phyloP scores from a whole-genome alignment of 1,284 basidiomycete genomes.

The Coriolopsis trogii region DNA sequence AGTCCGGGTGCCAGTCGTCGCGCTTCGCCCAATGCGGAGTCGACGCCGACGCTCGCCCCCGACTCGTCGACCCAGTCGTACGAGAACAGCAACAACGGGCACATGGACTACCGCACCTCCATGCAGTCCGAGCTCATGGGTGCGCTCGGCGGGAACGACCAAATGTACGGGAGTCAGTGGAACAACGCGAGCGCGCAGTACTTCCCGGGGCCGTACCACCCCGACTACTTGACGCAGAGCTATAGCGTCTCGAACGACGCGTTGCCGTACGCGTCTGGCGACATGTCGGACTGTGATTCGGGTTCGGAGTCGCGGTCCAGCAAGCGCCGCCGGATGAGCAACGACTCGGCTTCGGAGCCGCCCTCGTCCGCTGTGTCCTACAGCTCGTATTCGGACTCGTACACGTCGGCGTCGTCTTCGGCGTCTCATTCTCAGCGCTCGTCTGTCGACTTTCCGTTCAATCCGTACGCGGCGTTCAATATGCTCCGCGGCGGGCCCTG shows the following conservation, averaged over 20 bases:
- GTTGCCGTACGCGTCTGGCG: constrained; percentile 48
- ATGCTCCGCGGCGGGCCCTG: constrained; percentile 61
- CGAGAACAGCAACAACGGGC: constrained; percentile 37
- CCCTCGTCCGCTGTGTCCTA: constrained; percentile 46
- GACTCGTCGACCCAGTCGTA: constrained; percentile 64
- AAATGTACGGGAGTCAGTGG: constrained; percentile 30
- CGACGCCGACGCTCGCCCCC: constrained; percentile 64
- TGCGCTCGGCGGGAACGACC: constrained; percentile 56
- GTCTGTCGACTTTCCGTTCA: constrained; percentile 67
- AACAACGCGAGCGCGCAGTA: constrained; percentile 34
- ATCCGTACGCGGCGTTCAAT: constrained; percentile 35
- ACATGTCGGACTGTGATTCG: constrained; percentile 43
- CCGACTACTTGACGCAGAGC: constrained; percentile 60
- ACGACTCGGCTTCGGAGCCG: constrained; percentile 60
- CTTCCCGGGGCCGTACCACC: constrained; percentile 73
- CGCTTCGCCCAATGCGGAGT: constrained; percentile 62
- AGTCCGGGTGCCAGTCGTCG: constrained; percentile 75
- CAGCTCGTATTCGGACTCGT: constrained; percentile 41
- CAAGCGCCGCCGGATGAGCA: constrained; percentile 75
- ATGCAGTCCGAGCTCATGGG: constrained; percentile 64
- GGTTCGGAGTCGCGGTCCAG: constrained; percentile 49
- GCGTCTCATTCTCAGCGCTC: constrained; percentile 49
- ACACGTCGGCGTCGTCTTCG: constrained; percentile 39
- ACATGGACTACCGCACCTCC: constrained; percentile 40
- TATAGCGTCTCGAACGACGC: constrained; percentile 49